phyloP scores from a whole-genome alignment of 2,329 filamentous ascomycete species.

The Dissoconium aciculare region DNA sequence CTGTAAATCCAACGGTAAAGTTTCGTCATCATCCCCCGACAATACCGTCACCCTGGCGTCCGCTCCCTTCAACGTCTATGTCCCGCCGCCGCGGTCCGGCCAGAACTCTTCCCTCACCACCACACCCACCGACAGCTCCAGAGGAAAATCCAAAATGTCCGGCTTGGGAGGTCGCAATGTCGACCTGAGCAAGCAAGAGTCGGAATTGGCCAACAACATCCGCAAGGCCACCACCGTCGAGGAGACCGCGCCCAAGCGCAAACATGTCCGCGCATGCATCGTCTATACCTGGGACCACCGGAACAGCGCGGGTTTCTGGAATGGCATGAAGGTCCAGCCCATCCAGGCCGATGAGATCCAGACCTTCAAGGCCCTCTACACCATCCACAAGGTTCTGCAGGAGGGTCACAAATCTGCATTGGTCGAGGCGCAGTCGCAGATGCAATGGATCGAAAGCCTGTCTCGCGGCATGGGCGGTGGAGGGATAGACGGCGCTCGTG shows the following conservation, averaged over 20 bases:
- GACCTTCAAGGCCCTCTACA: conserved; percentile 97
- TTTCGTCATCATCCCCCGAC: too few species aligned
- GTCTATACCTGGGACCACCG: conserved; percentile 99
- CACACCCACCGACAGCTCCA: too few species aligned
- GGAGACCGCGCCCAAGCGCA: conserved; percentile 58
- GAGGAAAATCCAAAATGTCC: conserved; percentile 1
- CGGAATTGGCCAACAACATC: conserved; percentile 51
- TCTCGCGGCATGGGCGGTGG: conserved; percentile 67
- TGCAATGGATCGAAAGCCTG: conserved; percentile 83
- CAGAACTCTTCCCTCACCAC: neutral
- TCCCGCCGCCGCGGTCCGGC: neutral
- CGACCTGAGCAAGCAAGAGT: conserved; percentile 51
- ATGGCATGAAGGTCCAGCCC: conserved; percentile 99
- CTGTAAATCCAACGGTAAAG: too few species aligned
- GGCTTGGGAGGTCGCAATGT: conserved; percentile 32
- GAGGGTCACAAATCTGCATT: conserved; percentile 84
- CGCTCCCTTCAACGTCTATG: too few species aligned
- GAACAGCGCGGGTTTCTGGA: conserved; percentile 88
- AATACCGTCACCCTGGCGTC: too few species aligned
- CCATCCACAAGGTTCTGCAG: conserved; percentile 91
- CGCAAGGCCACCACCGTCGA: conserved; percentile 46
- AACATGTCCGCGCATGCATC: conserved; percentile 95
- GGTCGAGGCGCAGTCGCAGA: conserved; percentile 76
- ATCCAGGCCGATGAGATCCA: conserved; percentile 96
- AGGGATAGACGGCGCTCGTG: conserved; percentile 50